These are phyloP conservation scores for Herpetospermum pedunculosum DNA, from an alignment of 306 rosid genomes.

Conservation along the genomic window DNA sequence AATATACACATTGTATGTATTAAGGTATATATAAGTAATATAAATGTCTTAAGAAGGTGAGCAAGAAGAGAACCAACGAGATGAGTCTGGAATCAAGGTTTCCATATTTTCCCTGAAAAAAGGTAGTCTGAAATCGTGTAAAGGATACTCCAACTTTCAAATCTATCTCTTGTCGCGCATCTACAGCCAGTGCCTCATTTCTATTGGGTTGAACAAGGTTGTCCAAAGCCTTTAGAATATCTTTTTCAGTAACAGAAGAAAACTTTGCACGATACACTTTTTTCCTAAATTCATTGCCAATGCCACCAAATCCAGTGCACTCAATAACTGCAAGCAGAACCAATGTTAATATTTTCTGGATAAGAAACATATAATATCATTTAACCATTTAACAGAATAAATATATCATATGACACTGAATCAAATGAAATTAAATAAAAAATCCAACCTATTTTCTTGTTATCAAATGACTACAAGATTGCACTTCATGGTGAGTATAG, in stretches of 20 bases:
- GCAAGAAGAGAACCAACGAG: conserved; percentile 63
- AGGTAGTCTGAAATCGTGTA: conserved; percentile 82
- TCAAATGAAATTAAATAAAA: not conserved
- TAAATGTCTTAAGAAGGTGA: not conserved
- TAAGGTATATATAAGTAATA: not conserved
- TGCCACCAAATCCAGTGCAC: conserved; percentile 50
- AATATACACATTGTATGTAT: not conserved
- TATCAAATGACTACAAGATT: no score
- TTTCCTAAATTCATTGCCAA: conserved; percentile 37
- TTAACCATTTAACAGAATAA: not conserved
- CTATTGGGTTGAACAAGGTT: conserved; percentile 74
- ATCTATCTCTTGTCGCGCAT: conserved; percentile 98
- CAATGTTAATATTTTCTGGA: not conserved
- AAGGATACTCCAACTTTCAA: conserved; percentile 98
- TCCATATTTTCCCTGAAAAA: conserved; percentile 92
- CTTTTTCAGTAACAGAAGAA: conserved; percentile 89
- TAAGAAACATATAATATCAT: not conserved
- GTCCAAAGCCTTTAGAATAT: conserved; percentile 75
- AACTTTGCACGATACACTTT: conserved; percentile 76
- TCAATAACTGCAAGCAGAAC: conserved; percentile 63
- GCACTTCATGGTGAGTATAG: no score
- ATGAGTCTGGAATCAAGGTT: conserved; percentile 91
- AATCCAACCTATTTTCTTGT: not conserved
- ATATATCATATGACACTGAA: not conserved
- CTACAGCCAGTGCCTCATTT: conserved; percentile 85